Percentiles rank a stretch among this genome's conserved stretches.
phyloP scores from a whole-genome alignment of 2,329 filamentous ascomycete genomes.

The Erysiphe neolycopersici region DNA sequence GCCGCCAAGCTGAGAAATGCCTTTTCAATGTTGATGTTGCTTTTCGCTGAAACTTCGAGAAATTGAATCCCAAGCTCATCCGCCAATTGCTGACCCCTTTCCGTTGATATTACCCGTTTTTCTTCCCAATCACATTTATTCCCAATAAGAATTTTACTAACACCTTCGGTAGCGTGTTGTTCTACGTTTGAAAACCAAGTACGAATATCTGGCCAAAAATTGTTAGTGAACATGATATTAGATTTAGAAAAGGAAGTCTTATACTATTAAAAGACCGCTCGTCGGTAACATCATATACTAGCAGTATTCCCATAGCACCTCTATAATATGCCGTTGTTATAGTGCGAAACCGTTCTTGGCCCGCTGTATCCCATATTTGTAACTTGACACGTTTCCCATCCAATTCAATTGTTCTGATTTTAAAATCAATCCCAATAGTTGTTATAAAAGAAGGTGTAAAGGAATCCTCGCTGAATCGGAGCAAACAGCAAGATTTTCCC shows the following conservation, averaged over 20 bases:
- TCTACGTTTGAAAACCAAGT: slow-evolving; percentile 99
- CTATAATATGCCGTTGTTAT: slow-evolving; percentile 98
- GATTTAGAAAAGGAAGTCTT: background rate
- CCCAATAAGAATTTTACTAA: slow-evolving; percentile 98
- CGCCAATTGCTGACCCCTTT: slow-evolving; percentile 77
- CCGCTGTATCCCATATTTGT: slow-evolving; percentile 98
- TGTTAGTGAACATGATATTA: too few species aligned
- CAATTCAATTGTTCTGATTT: slow-evolving; percentile 96
- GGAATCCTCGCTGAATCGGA: slow-evolving; percentile 96
- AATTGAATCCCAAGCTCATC: slow-evolving; percentile 95
- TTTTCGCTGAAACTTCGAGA: slow-evolving; percentile 94
- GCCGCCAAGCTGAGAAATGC: slow-evolving; percentile 86
- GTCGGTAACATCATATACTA: slow-evolving; percentile 97
- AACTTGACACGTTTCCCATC: slow-evolving; percentile 97
- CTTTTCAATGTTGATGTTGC: slow-evolving; percentile 98
- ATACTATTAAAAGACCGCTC: slow-evolving; percentile 98
- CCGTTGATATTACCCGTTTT: slow-evolving; percentile 80
- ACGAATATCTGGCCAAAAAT: slow-evolving; percentile 47
- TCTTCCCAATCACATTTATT: slow-evolving; percentile 99
- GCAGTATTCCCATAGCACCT: slow-evolving; percentile 89
- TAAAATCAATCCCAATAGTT: slow-evolving; percentile 99
- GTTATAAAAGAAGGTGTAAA: slow-evolving; percentile 99
- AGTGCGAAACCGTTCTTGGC: slow-evolving; percentile 92
- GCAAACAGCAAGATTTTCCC: slow-evolving; percentile 94
- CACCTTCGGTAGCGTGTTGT: slow-evolving; percentile 92